phyloP scores from a whole-genome alignment of 768 basidiomycete species.

The Serendipita sp. region DNA sequence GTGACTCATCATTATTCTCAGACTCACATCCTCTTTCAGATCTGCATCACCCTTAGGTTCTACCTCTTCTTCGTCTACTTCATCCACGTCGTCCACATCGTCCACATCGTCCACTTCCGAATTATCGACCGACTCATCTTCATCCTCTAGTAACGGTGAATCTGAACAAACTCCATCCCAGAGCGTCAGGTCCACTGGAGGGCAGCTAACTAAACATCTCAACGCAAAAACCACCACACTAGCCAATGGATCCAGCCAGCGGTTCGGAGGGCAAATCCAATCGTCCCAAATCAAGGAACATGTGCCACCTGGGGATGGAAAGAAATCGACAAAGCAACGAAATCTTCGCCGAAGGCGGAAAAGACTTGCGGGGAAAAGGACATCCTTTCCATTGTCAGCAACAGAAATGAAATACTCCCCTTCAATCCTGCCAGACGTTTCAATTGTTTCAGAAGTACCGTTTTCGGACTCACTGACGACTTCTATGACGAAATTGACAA shows the following conservation, averaged over 20 bases:
- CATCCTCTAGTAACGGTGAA: not conserved
- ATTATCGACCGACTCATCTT: not conserved
- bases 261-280: not conserved
- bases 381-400: not conserved
- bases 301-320: not conserved
- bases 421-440: not conserved
- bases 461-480: not conserved
- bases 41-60: too few relatives aligned
- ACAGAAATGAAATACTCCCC: not conserved
- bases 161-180: not conserved
- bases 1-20: too few relatives aligned
- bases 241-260: too few relatives aligned
- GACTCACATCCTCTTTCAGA: too few relatives aligned
- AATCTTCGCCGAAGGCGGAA: not conserved
- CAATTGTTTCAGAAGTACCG: too few relatives aligned
- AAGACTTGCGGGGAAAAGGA: not conserved
- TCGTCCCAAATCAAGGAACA: not conserved
- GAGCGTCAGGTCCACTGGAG: too few relatives aligned
- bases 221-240: too few relatives aligned
- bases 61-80: not conserved
- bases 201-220: too few relatives aligned
- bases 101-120: not conserved
- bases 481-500: not conserved
- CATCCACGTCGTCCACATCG: not conserved
- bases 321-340: not conserved